Evolutionary conservation across 108 stramenopile species (phyloP).

Genomic region (Nitzschia putrida): DNA sequence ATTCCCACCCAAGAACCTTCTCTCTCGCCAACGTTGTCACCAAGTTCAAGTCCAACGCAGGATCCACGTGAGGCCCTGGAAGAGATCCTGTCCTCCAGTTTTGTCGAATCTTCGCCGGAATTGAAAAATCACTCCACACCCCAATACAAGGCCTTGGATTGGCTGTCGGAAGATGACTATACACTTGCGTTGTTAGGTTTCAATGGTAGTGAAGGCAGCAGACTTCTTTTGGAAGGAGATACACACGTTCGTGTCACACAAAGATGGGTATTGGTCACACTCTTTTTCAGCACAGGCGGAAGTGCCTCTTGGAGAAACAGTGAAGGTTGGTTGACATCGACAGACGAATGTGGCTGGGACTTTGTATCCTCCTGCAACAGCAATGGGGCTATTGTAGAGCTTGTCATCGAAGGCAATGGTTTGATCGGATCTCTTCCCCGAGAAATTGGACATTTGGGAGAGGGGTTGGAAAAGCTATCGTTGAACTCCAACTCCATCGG

Average conservation of each 20-base stretch:
- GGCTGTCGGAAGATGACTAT: background rate
- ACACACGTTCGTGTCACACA: conserved; percentile 12
- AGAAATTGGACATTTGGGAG: conserved; percentile 2
- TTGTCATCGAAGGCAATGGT: conserved; percentile 14
- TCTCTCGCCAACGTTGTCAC: background rate
- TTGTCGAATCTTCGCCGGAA: background rate
- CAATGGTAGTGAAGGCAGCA: background rate
- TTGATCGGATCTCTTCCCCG: conserved; percentile 17
- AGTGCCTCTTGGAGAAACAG: background rate
- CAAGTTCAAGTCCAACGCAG: background rate
- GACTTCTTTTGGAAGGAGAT: background rate
- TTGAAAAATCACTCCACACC: conserved; percentile 2
- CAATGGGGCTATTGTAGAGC: background rate
- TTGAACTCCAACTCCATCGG: conserved; percentile 4
- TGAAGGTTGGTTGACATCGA: conserved; percentile 27
- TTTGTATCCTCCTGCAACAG: conserved; percentile 16
- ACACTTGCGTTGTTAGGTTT: background rate
- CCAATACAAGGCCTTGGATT: conserved; percentile 18
- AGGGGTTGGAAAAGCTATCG: background rate
- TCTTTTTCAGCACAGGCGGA: conserved; percentile 2
- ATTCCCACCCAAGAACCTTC: conserved; percentile 6
- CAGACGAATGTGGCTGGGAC: conserved; percentile 37
- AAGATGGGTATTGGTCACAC: conserved; percentile 27
- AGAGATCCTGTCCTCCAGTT: background rate
- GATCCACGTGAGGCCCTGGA: background rate